Percentiles rank a stretch among this genome's conserved stretches.
Evolutionary conservation across 768 basidiomycete species (phyloP).

Genomic region (Clathrus columnatus): DNA sequence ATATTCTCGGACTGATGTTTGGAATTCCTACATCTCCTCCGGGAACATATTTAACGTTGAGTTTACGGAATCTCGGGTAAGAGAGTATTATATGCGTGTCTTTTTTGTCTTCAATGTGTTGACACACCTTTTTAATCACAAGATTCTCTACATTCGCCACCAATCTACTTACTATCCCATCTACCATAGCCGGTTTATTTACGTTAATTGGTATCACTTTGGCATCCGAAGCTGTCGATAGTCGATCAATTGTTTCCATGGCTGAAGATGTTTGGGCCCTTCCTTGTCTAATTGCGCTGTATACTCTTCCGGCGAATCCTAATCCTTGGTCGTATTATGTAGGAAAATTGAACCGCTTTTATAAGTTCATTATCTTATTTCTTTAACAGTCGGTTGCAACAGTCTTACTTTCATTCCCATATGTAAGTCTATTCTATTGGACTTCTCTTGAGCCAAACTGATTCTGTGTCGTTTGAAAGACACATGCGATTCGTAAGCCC

Average conservation of each 20-base stretch:
- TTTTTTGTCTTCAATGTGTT: neutral
- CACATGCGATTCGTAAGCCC: conserved; percentile 34
- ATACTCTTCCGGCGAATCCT: conserved; percentile 36
- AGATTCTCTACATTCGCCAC: conserved; percentile 53
- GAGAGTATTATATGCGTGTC: too few species aligned
- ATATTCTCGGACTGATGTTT: conserved; percentile 48
- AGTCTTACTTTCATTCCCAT: conserved; percentile 38
- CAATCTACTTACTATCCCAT: conserved; percentile 55
- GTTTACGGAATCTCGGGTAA: conserved; percentile 45
- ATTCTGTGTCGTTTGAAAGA: conserved; percentile 20
- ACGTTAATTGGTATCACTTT: conserved; percentile 42
- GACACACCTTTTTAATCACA: neutral
- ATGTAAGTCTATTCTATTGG: conserved; percentile 18
- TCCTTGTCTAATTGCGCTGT: conserved; percentile 51
- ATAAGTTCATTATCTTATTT: neutral
- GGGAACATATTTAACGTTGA: conserved; percentile 48
- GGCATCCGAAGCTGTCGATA: conserved; percentile 43
- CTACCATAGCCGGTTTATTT: conserved; percentile 40
- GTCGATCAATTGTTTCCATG: conserved; percentile 47
- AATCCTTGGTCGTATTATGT: conserved; percentile 50
- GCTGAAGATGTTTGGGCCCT: conserved; percentile 50
- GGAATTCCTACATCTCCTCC: conserved; percentile 42
- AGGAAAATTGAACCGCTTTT: conserved; percentile 15
- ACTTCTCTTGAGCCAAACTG: conserved; percentile 13
- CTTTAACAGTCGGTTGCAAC: conserved; percentile 30